Conservation (phyloP, 129 eudicot species). For the Chrysanthemum lavandulifolium region DNA sequence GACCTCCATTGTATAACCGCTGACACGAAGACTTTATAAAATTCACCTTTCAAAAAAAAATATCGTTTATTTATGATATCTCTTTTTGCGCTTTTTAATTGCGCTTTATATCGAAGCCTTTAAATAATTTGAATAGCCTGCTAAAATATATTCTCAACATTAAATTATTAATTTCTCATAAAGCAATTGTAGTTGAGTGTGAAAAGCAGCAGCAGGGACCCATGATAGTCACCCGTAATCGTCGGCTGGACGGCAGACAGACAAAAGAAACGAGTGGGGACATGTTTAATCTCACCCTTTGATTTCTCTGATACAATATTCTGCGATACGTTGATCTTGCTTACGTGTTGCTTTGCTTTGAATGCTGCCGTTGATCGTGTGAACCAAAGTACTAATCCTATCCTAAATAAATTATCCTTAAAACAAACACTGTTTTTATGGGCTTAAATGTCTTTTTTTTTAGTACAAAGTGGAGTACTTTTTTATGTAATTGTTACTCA, state of each 20-base stretch:
- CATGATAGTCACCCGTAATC: slow-evolving; percentile 22
- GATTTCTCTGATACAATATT: background rate
- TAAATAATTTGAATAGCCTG: no score
- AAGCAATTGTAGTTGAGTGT: background rate
- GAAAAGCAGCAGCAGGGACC: slow-evolving; percentile 22
- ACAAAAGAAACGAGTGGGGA: background rate
- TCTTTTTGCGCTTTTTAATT: no score
- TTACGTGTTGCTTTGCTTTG: background rate
- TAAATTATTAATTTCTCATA: background rate
- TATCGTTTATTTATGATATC: no score
- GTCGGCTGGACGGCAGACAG: slow-evolving; percentile 23
- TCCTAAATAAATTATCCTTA: background rate
- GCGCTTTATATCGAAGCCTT: no score
- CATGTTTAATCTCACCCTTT: background rate
- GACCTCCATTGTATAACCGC: no score
- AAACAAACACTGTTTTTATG: background rate
- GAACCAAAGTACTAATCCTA: slow-evolving; percentile 7
- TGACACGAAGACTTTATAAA: no score
- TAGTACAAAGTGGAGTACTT: background rate
- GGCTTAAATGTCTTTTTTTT: background rate
- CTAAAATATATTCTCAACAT: background rate
- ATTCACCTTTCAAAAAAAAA: no score
- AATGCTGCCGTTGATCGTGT: background rate
- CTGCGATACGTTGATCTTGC: slow-evolving; percentile 2
- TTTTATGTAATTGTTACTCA: no score